Evolutionary conservation across 768 basidiomycete genomes (phyloP), one percentile per base, ranked within the genome.

Genomic region (Rhizopogon roseolus): DNA sequence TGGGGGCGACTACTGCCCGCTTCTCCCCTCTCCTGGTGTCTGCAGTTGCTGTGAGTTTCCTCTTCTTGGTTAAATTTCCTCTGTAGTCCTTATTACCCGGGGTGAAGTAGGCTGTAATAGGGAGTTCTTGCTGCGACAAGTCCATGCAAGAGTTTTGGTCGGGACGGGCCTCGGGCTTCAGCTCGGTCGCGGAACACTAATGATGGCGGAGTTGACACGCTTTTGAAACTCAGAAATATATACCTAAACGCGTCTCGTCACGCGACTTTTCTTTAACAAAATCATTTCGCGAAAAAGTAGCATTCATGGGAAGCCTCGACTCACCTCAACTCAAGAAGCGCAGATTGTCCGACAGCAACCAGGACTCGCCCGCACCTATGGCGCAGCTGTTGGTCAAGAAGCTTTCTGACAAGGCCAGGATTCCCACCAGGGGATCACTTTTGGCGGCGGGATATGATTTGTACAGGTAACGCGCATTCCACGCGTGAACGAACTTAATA

Each of bases 361-460:
- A 59, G 13, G 57, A 75, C 6, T 49, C 71, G 9, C 38, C 57
- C 13, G 69, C 76, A 3, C 77, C 80, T 43, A 62, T 69, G 7
- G 61, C 75, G 1, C 77, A 77, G 43, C 80, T 98, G 17, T 81
- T 93, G 51, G 81, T 99, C 65, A 97, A 97, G 66, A 81, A 84
- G 34, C 84, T 89, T 37, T 93, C 90, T 3, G 81, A 84, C 16
- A 89, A 85, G 63, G 97, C 91, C 25, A 87, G 68, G 57, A 66
- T 93, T 19, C 97, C 97, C 3, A 93, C 90, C 9, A 81, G 93
- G 48, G 96, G 97, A 1, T 93, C 90, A 3, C 70, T 83, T 2
- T 75, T 93, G 46, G 82, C 96, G 2, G 97, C 97, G 1, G 97
- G 97, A 5, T 97, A 98, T 65, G 97, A 99, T 69, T 76, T 99